Percentiles rank a stretch among this genome's conserved stretches.
Conservation (phyloP, 2,329 filamentous ascomycete genomes). For the Cladorrhinum sp. region DNA sequence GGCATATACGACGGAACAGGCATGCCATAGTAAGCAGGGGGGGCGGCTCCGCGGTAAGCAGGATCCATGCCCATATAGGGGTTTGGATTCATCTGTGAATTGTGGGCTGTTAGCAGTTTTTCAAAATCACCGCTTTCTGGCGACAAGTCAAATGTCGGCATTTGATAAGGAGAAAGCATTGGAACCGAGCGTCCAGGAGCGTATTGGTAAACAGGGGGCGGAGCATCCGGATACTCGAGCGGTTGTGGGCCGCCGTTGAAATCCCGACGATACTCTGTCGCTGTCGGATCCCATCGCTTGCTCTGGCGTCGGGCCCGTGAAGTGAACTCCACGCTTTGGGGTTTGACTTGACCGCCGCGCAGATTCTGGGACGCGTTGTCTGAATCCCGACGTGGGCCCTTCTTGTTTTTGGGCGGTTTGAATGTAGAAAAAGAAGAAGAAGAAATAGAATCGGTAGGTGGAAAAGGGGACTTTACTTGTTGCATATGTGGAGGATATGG, state of each 20-base stretch:
- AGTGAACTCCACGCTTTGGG: slow-evolving; percentile 33
- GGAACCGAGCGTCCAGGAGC: slow-evolving; percentile 30
- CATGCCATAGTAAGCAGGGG: slow-evolving; percentile 15
- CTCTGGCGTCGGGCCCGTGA: slow-evolving; percentile 42
- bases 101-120: slow-evolving; percentile 63
- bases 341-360: slow-evolving; percentile 36
- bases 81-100: slow-evolving; percentile 55
- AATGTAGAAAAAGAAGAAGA: slow-evolving; percentile 28
- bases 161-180: slow-evolving; percentile 27
- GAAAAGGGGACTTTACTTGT: slow-evolving; percentile 55
- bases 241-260: slow-evolving; percentile 25
- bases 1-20: slow-evolving; percentile 48
- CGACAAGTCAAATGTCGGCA: slow-evolving; percentile 56
- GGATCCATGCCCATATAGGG: slow-evolving; percentile 36
- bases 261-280: slow-evolving; percentile 24
- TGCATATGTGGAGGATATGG: slow-evolving; percentile 49
- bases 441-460: slow-evolving; percentile 35
- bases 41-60: slow-evolving; percentile 33
- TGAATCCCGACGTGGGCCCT: slow-evolving; percentile 44
- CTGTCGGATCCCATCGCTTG: slow-evolving; percentile 42
- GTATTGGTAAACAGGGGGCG: slow-evolving; percentile 27
- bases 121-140: slow-evolving; percentile 71
- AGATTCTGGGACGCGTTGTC: slow-evolving; percentile 43
- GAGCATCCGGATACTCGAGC: slow-evolving; percentile 25
- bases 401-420: slow-evolving; percentile 44